A percentile compares a stretch with the other conserved stretches of the same genome.
phyloP scores from a whole-genome alignment of 768 basidiomycete species.

The Leucosporidium scottii region DNA sequence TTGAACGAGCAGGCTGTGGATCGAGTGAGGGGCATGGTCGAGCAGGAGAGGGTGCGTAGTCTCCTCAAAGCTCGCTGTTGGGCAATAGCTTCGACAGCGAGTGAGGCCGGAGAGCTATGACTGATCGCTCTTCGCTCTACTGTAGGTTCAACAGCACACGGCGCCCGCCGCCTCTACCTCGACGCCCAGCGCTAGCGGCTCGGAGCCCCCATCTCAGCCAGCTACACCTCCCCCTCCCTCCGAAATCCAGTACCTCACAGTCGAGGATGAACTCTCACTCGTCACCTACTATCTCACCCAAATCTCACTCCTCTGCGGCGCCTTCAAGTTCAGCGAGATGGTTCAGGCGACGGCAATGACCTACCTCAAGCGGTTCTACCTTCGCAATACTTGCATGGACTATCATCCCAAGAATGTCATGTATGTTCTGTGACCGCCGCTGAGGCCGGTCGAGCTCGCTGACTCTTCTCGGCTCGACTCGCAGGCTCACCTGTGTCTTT shows the following conservation, averaged over 20 bases:
- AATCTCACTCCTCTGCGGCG: conserved; percentile 68
- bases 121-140: background rate
- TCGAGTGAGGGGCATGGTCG: conserved; percentile 60
- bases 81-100: background rate
- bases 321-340: conserved; percentile 80
- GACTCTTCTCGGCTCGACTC: too few species aligned
- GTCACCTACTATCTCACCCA: conserved; percentile 84
- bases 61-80: background rate
- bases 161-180: conserved; percentile 61
- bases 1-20: conserved; percentile 71
- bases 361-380: conserved; percentile 93
- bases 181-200: conserved; percentile 2
- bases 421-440: conserved; percentile 47
- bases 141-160: conserved; percentile 12
- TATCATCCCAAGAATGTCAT: conserved; percentile 99
- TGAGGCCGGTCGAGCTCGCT: background rate
- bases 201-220: conserved; percentile 4
- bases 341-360: conserved; percentile 86
- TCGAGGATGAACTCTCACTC: conserved; percentile 77
- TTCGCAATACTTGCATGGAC: conserved; percentile 98
- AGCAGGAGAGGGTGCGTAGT: conserved; percentile 42
- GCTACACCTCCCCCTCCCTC: conserved; percentile 33
- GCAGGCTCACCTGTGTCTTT: conserved; percentile 88
- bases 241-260: conserved; percentile 63
- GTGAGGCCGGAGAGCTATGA: background rate